Conservation (phyloP, 495 filamentous ascomycete species). For the Penicillium arizonense region DNA sequence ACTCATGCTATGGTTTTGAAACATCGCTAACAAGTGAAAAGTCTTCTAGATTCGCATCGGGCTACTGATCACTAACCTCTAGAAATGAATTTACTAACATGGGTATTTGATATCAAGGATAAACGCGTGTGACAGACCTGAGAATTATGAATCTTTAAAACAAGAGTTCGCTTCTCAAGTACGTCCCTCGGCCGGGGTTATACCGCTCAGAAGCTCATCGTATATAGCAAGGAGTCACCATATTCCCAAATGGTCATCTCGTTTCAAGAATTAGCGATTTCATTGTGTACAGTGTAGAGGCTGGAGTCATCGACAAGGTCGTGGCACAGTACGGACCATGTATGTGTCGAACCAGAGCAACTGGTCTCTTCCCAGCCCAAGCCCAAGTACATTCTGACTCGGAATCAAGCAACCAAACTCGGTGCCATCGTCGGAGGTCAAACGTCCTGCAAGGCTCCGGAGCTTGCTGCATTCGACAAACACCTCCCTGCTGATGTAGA, state of each 20-base stretch:
- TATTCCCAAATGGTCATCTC: slow-evolving; percentile 88
- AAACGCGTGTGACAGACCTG: slow-evolving; percentile 88
- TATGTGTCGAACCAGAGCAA: slow-evolving; percentile 49
- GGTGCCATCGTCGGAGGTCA: slow-evolving; percentile 95
- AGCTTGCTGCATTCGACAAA: slow-evolving; percentile 89
- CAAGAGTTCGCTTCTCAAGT: slow-evolving; percentile 75
- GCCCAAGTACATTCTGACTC: slow-evolving; percentile 26
- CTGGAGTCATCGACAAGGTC: slow-evolving; percentile 80
- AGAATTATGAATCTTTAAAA: slow-evolving; percentile 73
- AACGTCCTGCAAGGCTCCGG: slow-evolving; percentile 96
- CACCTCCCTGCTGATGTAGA: slow-evolving; percentile 86
- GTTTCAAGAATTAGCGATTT: slow-evolving; percentile 94
- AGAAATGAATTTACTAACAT: slow-evolving; percentile 31
- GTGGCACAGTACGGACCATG: slow-evolving; percentile 87
- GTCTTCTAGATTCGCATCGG: neutral
- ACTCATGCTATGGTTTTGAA: slow-evolving; percentile 2
- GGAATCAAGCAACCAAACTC: slow-evolving; percentile 75
- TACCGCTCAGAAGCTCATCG: slow-evolving; percentile 40
- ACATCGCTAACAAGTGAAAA: slow-evolving; percentile 18
- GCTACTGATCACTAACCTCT: neutral
- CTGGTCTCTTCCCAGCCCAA: slow-evolving; percentile 1
- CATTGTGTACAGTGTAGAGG: slow-evolving; percentile 97
- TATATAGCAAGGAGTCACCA: slow-evolving; percentile 50
- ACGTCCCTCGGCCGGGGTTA: slow-evolving; percentile 41
- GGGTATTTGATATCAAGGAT: slow-evolving; percentile 56